Evolutionary conservation across 1,139 yeast species (phyloP), one percentile per base, ranked within the genome.

Genomic region (Magnusiomyces suaveolens): DNA sequence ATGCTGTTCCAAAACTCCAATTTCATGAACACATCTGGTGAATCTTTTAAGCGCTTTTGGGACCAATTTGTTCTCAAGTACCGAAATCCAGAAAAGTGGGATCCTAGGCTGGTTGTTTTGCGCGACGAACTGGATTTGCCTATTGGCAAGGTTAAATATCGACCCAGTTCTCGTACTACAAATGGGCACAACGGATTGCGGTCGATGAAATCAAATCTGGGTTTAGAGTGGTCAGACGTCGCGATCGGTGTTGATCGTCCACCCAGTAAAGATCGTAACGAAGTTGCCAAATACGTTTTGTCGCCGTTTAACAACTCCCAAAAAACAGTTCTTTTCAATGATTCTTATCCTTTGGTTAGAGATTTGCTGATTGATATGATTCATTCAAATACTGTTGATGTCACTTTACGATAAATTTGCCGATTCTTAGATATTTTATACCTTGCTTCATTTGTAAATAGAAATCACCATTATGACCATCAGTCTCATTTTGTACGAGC

Each of bases 111-210:
- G 56, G 74, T 87, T 1, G 75, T 88, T 0, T 63, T 87, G 1
- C 94, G 87, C 65, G 96, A 88, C 65, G 96, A 88, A 60, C 68
- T 87, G 43, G 84, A 82, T 57, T 66, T 82, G 14, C 78, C 77
- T 0, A 60, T 83, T 3, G 96, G 96, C 0, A 76, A 78, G 54
- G 71, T 80, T 25, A 84, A 83, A 62, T 66, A 84, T 10, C 72
- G 87, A 53, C 73, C 69, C 39, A 81, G 77, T 23, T 78, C 77
- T 1, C 72, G 84, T 6, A 78, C 87, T 56, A 75, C 81, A 12
- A 70, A 88, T 56, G 96, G 96, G 0, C 96, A 88, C 63, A 87
- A 87, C 64, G 96, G 96, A 0, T 72, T 88, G 48, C 75, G 77
- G 59, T 43, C 52, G 12, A 24, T 49, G 29, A 39, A 26, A 23